phyloP scores from a whole-genome alignment of 495 filamentous ascomycete species.

The Clavariopsis aquatica region DNA sequence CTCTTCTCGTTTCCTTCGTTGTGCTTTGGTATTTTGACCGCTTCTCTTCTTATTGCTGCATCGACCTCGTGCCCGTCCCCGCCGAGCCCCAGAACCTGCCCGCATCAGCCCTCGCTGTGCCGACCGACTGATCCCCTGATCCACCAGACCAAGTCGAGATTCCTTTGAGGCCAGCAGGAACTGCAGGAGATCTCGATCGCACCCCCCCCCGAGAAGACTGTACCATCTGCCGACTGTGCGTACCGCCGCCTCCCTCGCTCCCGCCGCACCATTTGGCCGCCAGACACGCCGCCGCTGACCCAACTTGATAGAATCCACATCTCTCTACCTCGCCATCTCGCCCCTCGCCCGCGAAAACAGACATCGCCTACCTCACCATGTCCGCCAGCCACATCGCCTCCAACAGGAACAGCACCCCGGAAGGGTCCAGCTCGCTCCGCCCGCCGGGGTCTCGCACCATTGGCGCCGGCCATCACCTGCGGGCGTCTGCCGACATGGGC shows the following conservation, averaged over 20 bases:
- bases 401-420: constrained; percentile 97
- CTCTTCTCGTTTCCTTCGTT: constrained; percentile 33
- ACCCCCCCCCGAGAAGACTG: constrained; percentile 11
- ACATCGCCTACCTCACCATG: constrained; percentile 49
- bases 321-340: too few relatives aligned
- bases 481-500: constrained; percentile 96
- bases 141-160: constrained; percentile 40
- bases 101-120: constrained; percentile 5
- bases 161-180: constrained; percentile 92
- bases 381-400: constrained; percentile 64
- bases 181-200: constrained; percentile 71
- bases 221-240: constrained; percentile 25
- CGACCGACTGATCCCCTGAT: constrained; percentile 25
- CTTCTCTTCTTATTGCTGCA: constrained; percentile 22
- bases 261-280: neutral
- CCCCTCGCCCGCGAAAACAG: too few relatives aligned
- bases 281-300: constrained; percentile 2
- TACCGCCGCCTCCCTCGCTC: neutral
- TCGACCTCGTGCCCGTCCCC: constrained; percentile 1
- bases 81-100: neutral
- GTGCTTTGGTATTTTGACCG: constrained; percentile 35
- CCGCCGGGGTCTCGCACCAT: constrained; percentile 85
- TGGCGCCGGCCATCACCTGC: constrained; percentile 78
- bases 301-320: constrained; percentile 32
- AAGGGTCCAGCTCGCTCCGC: constrained; percentile 75